These are phyloP conservation scores for Mortierella sp. DNA, from an alignment of 371 early-diverging fungal species.

Conservation along the genomic window DNA sequence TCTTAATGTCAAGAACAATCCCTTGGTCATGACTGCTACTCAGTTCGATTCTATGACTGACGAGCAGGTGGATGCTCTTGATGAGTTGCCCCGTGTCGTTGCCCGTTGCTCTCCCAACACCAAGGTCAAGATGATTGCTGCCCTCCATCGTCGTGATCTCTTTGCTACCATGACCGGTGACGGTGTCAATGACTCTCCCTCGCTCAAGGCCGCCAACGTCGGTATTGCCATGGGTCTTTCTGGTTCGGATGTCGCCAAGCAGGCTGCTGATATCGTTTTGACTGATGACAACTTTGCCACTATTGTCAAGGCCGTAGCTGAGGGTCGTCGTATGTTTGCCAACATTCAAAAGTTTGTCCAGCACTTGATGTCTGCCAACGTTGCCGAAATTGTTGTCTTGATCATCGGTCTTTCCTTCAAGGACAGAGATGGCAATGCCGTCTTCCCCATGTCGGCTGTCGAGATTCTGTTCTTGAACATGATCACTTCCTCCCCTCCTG, in stretches of 20 bases:
- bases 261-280: constrained; percentile 90
- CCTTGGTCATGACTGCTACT: constrained; percentile 85
- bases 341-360: constrained; percentile 94
- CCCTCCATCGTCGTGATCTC: constrained; percentile 82
- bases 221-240: constrained; percentile 93
- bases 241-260: constrained; percentile 92
- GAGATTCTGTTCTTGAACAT: constrained; percentile 94
- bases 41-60: constrained; percentile 87
- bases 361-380: constrained; percentile 80
- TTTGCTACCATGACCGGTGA: constrained; percentile 87
- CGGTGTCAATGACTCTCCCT: constrained; percentile 92
- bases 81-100: constrained; percentile 90
- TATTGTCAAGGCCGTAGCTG: constrained; percentile 83
- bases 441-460: constrained; percentile 82
- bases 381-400: constrained; percentile 75
- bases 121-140: constrained; percentile 96
- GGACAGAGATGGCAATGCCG: constrained; percentile 64
- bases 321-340: constrained; percentile 89
- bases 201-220: constrained; percentile 89
- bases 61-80: constrained; percentile 78
- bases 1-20: constrained; percentile 47
- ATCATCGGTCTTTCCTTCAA: constrained; percentile 76
- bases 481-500: constrained; percentile 83
- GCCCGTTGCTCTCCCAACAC: constrained; percentile 96
- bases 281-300: constrained; percentile 90